A percentile compares a stretch with the other conserved stretches of the same genome.
Conservation (phyloP, 2,329 filamentous ascomycete species). For the Cladosporium phlei region DNA sequence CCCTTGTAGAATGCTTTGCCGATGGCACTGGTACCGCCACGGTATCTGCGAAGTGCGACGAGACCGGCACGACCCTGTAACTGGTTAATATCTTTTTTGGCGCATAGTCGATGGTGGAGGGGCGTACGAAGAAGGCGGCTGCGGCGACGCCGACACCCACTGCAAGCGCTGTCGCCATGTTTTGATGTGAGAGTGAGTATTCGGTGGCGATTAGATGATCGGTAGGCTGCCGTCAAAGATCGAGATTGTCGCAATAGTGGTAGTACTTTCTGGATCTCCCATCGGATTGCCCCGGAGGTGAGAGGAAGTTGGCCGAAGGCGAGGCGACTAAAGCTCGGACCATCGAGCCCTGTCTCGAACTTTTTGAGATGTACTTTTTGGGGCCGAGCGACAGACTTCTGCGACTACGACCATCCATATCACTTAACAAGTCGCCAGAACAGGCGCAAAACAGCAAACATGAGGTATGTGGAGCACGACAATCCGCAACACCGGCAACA, state of each 20-base stretch:
- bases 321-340: not conserved
- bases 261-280: not conserved
- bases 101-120: conserved; percentile 6
- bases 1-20: conserved; percentile 97
- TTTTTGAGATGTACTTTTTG: not conserved
- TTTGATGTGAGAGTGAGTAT: not conserved
- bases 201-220: not conserved
- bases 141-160: conserved; percentile 59
- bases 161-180: conserved; percentile 56
- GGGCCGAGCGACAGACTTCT: conserved; percentile 6
- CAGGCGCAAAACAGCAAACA: conserved; percentile 13
- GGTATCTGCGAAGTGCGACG: conserved; percentile 78
- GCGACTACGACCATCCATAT: conserved; percentile 5
- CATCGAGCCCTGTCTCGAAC: not conserved
- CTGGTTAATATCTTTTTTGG: conserved; percentile 1
- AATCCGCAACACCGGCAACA: not conserved
- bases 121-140: conserved; percentile 59
- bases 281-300: conserved; percentile 7
- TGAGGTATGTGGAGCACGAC: conserved; percentile 14
- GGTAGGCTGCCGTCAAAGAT: not conserved
- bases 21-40: conserved; percentile 67
- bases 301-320: conserved; percentile 4
- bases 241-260: not conserved
- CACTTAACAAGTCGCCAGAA: not conserved
- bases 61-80: conserved; percentile 84